Evolutionary conservation across 177 flowering plant species (phyloP), one percentile per base, ranked within the genome.

Genomic region (Vitis hybrid): DNA sequence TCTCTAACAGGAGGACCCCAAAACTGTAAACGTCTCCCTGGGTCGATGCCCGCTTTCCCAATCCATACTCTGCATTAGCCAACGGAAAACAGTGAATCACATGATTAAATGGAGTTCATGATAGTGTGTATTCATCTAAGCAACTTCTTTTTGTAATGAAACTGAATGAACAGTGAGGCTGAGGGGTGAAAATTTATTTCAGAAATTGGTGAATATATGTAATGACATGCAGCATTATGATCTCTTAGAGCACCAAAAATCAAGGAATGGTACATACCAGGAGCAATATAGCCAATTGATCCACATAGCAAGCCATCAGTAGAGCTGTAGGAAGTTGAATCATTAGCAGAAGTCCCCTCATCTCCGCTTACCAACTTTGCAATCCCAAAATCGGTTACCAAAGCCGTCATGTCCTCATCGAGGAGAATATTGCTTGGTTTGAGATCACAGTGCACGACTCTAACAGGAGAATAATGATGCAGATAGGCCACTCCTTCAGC

Each of bases 341-440:
- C 86, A 60, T 78, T 31, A 17, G 65, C 60, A 11, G 73, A 65
- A 13, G 17, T 44, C 55, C 11, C 74, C 51, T 76, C 84, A n/a
- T 76, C 82, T 18, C 72, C 76, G 13, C 79, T 85, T 2, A 87
- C 76, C 59, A 94, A 73, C 70, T 76, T 86, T n/a, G 98, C 81
- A 20, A 94, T 92, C 33, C 98, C 97, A 73, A 94, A 94, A 78
- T 94, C 98, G 11, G 96, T 73, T 1, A 94, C 89, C 71, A 92
- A 53, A 65, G 96, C 98, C 1, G 85, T 90, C 90, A 94, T 78
- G 71, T 94, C 92, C 4, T 88, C 81, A 55, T 92, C 89, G 1
- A 92, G 90, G 51, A 94, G 95, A 73, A 94, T 86, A 61, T 94
- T 94, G 82, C 93, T 92, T 3, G 98, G 98, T 71, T 94, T 94